Evolutionary conservation across 768 basidiomycete species (phyloP).

Genomic region (Russula brevipes): DNA sequence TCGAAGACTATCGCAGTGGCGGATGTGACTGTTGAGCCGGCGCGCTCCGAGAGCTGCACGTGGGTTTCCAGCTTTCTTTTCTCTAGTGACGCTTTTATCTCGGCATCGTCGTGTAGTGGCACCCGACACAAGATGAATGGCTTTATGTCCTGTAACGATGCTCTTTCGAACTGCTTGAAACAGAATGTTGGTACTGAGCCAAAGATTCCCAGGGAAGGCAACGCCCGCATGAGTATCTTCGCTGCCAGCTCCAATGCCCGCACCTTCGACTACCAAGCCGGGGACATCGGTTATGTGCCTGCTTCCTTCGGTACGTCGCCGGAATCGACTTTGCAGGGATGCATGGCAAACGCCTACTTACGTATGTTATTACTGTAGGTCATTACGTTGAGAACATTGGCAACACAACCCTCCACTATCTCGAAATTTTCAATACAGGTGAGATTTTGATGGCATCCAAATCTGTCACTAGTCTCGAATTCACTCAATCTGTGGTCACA

Average conservation of each 20-base stretch:
- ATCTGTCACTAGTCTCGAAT: background rate
- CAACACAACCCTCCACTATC: conserved; percentile 35
- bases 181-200: conserved; percentile 10
- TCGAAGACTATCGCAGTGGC: conserved; percentile 52
- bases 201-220: conserved; percentile 40
- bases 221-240: conserved; percentile 52
- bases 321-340: background rate
- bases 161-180: background rate
- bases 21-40: conserved; percentile 56
- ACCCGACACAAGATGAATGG: conserved; percentile 66
- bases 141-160: conserved; percentile 44
- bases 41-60: conserved; percentile 57
- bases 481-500: conserved; percentile 1
- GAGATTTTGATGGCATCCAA: conserved; percentile 2
- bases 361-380: conserved; percentile 24
- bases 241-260: conserved; percentile 48
- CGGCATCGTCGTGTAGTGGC: conserved; percentile 44
- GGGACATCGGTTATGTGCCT: conserved; percentile 60
- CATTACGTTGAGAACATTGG: conserved; percentile 44
- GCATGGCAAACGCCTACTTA: background rate
- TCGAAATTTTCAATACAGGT: conserved; percentile 39
- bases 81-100: background rate
- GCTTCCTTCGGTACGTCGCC: conserved; percentile 44
- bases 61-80: conserved; percentile 27
- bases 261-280: conserved; percentile 58